Evolutionary conservation across 2,329 filamentous ascomycete species (phyloP), one percentile per base, ranked within the genome.

Genomic region (Colletotrichum orbiculare): DNA sequence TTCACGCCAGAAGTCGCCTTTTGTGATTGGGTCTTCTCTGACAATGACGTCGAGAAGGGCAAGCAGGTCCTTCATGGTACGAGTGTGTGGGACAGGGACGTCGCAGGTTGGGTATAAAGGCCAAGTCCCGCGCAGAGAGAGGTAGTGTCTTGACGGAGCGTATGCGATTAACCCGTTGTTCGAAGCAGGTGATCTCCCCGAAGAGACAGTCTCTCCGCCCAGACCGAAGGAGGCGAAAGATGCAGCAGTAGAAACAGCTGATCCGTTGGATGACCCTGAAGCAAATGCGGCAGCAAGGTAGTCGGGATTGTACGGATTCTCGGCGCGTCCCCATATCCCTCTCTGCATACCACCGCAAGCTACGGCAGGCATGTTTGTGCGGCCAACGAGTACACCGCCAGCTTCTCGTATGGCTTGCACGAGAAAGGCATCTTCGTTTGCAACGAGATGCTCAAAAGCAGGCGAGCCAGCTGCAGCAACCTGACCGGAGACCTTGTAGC

Each of bases 291-390:
- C 83, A 2, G 83, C 79, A 4, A 85, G 73, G 60, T 83, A 86
- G 1, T 81, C 76, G 0, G 70, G 56, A 60, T 85, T 86, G 67
- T 86, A 86, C 0, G 84, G 83, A 45, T 78, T 83, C 67, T 86
- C 83, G 1, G 84, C 82, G 5, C 84, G 77, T 0, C 83, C 83
- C 68, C 84, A 85, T 6, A 82, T 68, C 2, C 84, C 84, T 10
- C 84, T 75, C 65, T 85, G 83, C 81, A 85, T 85, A 1, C 84
- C 84, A 4, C 83, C 83, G 38, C 80, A 80, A 34, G 84, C 84
- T 82, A 86, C 85, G 0, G 84, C 81, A 3, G 83, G 85, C 81
- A 88, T 88, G 7, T 77, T 88, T 17, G 87, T 87, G 47, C 81
- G 79, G 0, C 86, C 87, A 0, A 87, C 74, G 15, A 86, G 71